Percentiles rank a stretch among this genome's conserved stretches.
Conservation (phyloP, 1,284 basidiomycete genomes). For the Naganishia albida region DNA sequence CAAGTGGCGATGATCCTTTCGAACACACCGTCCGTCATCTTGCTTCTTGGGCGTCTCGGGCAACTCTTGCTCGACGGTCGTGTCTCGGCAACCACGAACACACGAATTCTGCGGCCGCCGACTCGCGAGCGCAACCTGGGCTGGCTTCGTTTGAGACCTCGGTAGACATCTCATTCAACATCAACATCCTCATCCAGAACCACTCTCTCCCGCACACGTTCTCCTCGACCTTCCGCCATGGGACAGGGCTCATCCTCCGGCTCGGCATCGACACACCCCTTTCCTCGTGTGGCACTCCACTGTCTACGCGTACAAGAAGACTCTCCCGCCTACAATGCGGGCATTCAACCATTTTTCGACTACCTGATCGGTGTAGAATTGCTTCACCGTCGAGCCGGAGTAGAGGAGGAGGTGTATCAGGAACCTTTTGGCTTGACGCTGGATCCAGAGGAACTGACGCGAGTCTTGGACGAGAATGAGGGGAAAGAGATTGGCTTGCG, state of each 20-base stretch:
- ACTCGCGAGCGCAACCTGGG: not conserved
- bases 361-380: constrained; percentile 89
- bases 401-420: constrained; percentile 42
- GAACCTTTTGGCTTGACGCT: constrained; percentile 49
- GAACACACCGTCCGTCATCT: too few species aligned
- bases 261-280: constrained; percentile 39
- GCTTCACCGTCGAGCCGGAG: constrained; percentile 38
- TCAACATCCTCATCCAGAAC: not conserved
- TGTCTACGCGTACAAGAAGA: constrained; percentile 80
- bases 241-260: constrained; percentile 48
- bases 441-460: constrained; percentile 72
- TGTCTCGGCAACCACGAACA: constrained; percentile 21
- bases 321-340: constrained; percentile 80
- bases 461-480: constrained; percentile 83
- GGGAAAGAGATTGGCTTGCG: constrained; percentile 73
- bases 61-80: not conserved
- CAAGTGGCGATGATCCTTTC: too few species aligned
- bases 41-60: not conserved
- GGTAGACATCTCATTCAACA: constrained; percentile 25
- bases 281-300: constrained; percentile 66
- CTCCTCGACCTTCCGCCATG: constrained; percentile 37
- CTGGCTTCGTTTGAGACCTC: not conserved
- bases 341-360: constrained; percentile 95
- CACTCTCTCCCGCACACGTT: not conserved
- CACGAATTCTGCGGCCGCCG: not conserved